phyloP scores from a whole-genome alignment of 371 early-diverging fungal genomes.

The Chytridium lagenaria region DNA sequence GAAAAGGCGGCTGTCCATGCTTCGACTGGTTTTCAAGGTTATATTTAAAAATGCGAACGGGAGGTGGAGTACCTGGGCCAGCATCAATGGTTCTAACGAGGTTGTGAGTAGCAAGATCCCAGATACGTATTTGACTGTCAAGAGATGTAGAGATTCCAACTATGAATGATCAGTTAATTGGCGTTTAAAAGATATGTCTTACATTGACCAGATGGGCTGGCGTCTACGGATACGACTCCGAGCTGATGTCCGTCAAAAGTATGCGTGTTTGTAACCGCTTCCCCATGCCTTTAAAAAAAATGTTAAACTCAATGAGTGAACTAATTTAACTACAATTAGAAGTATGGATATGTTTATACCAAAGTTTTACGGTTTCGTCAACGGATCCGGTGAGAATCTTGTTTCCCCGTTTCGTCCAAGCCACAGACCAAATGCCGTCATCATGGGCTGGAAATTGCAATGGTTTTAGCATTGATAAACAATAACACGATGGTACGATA shows the following conservation, averaged over 20 bases:
- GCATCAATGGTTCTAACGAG: constrained; percentile 68
- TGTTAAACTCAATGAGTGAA: constrained; percentile 1
- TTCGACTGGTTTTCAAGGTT: constrained; percentile 57
- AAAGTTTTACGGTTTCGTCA: constrained; percentile 78
- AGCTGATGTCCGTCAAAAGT: constrained; percentile 76
- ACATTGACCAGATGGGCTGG: constrained; percentile 69
- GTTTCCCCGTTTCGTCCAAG: constrained; percentile 73
- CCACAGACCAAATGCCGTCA: constrained; percentile 83
- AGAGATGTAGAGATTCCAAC: constrained; percentile 78
- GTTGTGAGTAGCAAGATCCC: constrained; percentile 68
- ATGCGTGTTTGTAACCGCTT: constrained; percentile 60
- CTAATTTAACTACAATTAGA: background rate
- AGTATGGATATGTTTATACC: too few species aligned
- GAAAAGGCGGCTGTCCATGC: constrained; percentile 79
- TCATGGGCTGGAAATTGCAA: constrained; percentile 64
- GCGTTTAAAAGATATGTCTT: constrained; percentile 31
- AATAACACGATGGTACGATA: too few species aligned
- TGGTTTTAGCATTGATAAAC: too few species aligned
- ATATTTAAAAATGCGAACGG: constrained; percentile 1
- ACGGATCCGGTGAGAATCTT: constrained; percentile 76
- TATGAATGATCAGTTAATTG: constrained; percentile 33
- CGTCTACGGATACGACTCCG: constrained; percentile 79
- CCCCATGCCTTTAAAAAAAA: constrained; percentile 64
- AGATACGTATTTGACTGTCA: constrained; percentile 78
- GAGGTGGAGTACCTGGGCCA: constrained; percentile 55